phyloP scores from a whole-genome alignment of 2,329 filamentous ascomycete genomes.

The Zasmidium citrigriseum region DNA sequence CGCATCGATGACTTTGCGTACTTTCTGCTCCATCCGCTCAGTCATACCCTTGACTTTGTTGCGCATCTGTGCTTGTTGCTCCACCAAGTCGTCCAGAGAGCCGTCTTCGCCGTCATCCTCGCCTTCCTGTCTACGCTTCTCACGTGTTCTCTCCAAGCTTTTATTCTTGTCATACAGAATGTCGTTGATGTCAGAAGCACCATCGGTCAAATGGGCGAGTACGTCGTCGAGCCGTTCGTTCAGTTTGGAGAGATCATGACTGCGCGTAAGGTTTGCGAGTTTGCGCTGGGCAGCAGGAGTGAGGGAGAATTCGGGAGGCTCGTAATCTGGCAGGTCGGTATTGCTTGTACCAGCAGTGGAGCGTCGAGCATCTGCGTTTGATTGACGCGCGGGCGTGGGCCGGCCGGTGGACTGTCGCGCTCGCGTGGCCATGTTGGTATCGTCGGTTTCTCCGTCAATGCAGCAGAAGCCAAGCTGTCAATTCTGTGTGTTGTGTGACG shows the following conservation, averaged over 20 bases:
- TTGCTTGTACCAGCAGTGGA: constrained; percentile 10
- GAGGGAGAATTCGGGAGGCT: constrained; percentile 55
- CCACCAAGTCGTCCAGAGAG: constrained; percentile 39
- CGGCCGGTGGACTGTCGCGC: constrained; percentile 16
- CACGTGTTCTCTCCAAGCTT: constrained; percentile 35
- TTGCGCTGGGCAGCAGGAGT: constrained; percentile 48
- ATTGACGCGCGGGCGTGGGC: constrained; percentile 5
- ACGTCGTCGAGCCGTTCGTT: constrained; percentile 52
- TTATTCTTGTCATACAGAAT: constrained; percentile 43
- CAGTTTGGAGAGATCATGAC: constrained; percentile 45
- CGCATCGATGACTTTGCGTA: constrained; percentile 61
- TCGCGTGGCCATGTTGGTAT: constrained; percentile 4
- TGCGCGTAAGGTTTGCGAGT: constrained; percentile 48
- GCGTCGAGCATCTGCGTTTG: constrained; percentile 4
- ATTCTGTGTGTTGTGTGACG: too few relatives aligned
- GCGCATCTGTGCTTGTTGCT: constrained; percentile 42
- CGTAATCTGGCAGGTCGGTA: constrained; percentile 50
- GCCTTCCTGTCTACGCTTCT: constrained; percentile 24
- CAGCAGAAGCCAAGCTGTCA: too few relatives aligned
- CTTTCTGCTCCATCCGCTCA: constrained; percentile 56
- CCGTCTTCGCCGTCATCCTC: constrained; percentile 37
- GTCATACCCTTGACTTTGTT: constrained; percentile 55
- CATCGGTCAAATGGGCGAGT: constrained; percentile 47
- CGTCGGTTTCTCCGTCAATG: too few relatives aligned
- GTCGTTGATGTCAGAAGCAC: constrained; percentile 59